phyloP scores from a whole-genome alignment of 1,284 basidiomycete species.

The Schizophyllum amplum region DNA sequence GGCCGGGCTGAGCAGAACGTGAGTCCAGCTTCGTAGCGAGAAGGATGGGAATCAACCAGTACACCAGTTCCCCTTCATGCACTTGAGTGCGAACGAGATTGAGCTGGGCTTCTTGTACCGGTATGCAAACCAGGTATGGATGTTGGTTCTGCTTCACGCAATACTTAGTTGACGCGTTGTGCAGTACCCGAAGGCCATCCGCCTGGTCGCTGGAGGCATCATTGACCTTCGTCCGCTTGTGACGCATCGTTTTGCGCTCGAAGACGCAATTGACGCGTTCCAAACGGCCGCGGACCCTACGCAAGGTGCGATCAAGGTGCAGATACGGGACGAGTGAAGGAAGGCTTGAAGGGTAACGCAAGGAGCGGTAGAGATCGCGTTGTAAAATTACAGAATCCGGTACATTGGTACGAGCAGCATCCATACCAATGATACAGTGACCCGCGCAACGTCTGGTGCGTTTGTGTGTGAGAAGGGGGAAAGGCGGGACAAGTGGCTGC shows the following conservation, averaged over 20 bases:
- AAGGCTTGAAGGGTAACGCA: background rate
- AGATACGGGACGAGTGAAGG: slow-evolving; percentile 34
- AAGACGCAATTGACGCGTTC: slow-evolving; percentile 73
- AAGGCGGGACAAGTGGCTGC: background rate
- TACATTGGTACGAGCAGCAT: background rate
- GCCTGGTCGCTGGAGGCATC: slow-evolving; percentile 64
- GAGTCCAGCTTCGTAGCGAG: slow-evolving; percentile 12
- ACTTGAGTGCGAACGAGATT: slow-evolving; percentile 57
- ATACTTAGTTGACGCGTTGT: background rate
- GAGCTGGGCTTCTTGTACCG: slow-evolving; percentile 59
- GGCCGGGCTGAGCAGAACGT: slow-evolving; percentile 52
- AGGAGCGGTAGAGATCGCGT: background rate
- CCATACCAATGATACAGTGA: background rate
- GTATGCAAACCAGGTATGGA: slow-evolving; percentile 54
- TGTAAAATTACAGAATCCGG: background rate
- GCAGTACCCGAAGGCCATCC: slow-evolving; percentile 75
- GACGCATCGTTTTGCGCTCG: slow-evolving; percentile 75
- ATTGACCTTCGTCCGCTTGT: slow-evolving; percentile 77
- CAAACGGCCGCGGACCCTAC: slow-evolving; percentile 63
- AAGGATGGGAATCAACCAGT: slow-evolving; percentile 3
- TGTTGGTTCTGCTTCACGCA: no score
- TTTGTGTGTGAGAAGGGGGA: background rate
- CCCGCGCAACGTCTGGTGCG: background rate
- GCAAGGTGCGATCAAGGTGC: slow-evolving; percentile 61
- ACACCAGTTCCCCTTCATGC: slow-evolving; percentile 58